These are phyloP conservation scores for Monosporascus ibericus DNA, from an alignment of 2,329 filamentous ascomycete genomes.

Conservation along the genomic window DNA sequence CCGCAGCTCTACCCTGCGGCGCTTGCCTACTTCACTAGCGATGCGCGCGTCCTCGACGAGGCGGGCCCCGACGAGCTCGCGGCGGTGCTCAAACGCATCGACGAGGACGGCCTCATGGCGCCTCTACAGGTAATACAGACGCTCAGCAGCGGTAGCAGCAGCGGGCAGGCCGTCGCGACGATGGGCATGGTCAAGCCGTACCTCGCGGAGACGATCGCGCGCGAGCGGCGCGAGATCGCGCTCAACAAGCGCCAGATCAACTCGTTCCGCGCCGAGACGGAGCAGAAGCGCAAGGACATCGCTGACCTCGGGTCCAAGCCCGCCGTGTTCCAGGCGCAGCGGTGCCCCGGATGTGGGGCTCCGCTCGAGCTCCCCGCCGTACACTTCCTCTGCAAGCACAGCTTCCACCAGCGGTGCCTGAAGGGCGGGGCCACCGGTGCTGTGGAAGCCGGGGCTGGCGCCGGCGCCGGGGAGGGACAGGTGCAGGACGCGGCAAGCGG, in stretches of 20 bases:
- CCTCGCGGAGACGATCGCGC: slow-evolving; percentile 78
- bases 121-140: slow-evolving; percentile 95
- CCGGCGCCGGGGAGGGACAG: slow-evolving; percentile 24
- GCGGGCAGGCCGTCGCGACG: slow-evolving; percentile 61
- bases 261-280: slow-evolving; percentile 79
- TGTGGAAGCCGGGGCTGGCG: slow-evolving; percentile 27
- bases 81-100: slow-evolving; percentile 75
- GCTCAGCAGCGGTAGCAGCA: slow-evolving; percentile 38
- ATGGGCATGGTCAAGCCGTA: slow-evolving; percentile 98
- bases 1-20: slow-evolving; percentile 90
- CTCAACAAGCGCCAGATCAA: slow-evolving; percentile 73
- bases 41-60: slow-evolving; percentile 72
- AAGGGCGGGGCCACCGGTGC: slow-evolving; percentile 32
- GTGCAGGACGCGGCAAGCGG: slow-evolving; percentile 35
- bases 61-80: slow-evolving; percentile 78
- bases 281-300: slow-evolving; percentile 72
- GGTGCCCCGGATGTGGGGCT: slow-evolving; percentile 76
- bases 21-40: slow-evolving; percentile 87
- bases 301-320: slow-evolving; percentile 72
- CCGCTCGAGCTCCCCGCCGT: slow-evolving; percentile 82
- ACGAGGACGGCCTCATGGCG: slow-evolving; percentile 87
- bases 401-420: slow-evolving; percentile 88
- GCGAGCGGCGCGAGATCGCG: slow-evolving; percentile 80
- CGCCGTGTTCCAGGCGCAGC: slow-evolving; percentile 81
- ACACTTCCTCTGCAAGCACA: slow-evolving; percentile 95